These are phyloP conservation scores for Fraxinus pennsylvanica DNA, from an alignment of 257 asterid genomes.

Conservation along the genomic window DNA sequence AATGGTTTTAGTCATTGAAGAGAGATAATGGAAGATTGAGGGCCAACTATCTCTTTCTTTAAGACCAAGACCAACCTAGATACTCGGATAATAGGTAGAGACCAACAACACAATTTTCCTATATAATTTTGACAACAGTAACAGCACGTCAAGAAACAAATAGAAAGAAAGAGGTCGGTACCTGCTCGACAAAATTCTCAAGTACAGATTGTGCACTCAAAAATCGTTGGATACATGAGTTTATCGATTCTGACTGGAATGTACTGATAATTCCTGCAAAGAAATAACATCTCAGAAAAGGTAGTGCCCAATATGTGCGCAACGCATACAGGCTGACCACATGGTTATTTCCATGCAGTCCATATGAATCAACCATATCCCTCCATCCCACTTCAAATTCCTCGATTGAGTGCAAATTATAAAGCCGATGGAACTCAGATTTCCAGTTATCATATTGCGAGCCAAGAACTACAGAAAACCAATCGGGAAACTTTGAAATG, in stretches of 20 bases:
- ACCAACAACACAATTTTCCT: background rate
- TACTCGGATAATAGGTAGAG: background rate
- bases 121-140: background rate
- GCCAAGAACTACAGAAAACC: conserved; percentile 55
- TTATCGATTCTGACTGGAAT: conserved; percentile 44
- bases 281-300: conserved; percentile 49
- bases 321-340: conserved; percentile 55
- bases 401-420: conserved; percentile 45
- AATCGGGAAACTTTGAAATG: conserved; percentile 51
- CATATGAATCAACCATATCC: conserved; percentile 54
- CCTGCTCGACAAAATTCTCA: conserved; percentile 57
- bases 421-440: conserved; percentile 51
- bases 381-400: conserved; percentile 65
- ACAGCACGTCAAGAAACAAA: conserved; percentile 3
- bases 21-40: background rate
- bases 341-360: conserved; percentile 54
- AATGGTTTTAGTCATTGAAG: background rate
- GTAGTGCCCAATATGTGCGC: conserved; percentile 60
- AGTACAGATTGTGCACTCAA: conserved; percentile 48
- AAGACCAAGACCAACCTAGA: background rate
- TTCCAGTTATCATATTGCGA: conserved; percentile 55
- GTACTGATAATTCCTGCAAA: conserved; percentile 61
- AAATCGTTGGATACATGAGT: conserved; percentile 49
- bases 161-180: conserved; percentile 14
- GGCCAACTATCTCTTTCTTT: background rate